Conservation (phyloP, 768 basidiomycete genomes). For the Lactarius indigo region DNA sequence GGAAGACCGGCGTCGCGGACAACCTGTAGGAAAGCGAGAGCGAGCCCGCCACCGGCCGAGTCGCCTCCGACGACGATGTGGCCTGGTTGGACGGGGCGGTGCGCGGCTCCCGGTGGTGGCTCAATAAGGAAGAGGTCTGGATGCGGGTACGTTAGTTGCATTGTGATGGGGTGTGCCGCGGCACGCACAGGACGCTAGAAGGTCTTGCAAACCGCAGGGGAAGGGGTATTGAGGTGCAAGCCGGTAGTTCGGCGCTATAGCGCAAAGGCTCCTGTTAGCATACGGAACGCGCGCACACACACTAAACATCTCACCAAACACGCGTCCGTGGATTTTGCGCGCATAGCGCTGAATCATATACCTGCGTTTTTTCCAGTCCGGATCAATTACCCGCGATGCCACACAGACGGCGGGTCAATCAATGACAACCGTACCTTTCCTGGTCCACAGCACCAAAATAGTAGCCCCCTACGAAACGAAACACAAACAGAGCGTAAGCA, state of each 20-base stretch:
- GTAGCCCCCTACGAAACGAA: conserved; percentile 54
- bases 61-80: conserved; percentile 87
- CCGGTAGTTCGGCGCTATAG: conserved; percentile 69
- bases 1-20: conserved; percentile 86
- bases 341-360: conserved; percentile 80
- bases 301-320: conserved; percentile 52
- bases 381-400: no score
- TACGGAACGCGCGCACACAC: no score
- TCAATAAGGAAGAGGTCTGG: conserved; percentile 85
- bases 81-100: conserved; percentile 73
- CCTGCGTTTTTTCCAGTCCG: conserved; percentile 34
- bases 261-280: conserved; percentile 13
- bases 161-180: not conserved
- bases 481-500: conserved; percentile 12
- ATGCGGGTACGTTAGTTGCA: not conserved
- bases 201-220: conserved; percentile 88
- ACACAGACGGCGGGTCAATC: no score
- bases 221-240: conserved; percentile 96
- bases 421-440: conserved; percentile 47
- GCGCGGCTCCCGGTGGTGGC: conserved; percentile 77
- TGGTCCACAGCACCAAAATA: conserved; percentile 82
- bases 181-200: conserved; percentile 71
- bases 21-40: conserved; percentile 77
- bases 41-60: conserved; percentile 91
- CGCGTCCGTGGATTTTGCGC: conserved; percentile 88